These are phyloP conservation scores for Sarcocystis neurona DNA, from an alignment of 169 alveolate genomes.

Conservation along the genomic window DNA sequence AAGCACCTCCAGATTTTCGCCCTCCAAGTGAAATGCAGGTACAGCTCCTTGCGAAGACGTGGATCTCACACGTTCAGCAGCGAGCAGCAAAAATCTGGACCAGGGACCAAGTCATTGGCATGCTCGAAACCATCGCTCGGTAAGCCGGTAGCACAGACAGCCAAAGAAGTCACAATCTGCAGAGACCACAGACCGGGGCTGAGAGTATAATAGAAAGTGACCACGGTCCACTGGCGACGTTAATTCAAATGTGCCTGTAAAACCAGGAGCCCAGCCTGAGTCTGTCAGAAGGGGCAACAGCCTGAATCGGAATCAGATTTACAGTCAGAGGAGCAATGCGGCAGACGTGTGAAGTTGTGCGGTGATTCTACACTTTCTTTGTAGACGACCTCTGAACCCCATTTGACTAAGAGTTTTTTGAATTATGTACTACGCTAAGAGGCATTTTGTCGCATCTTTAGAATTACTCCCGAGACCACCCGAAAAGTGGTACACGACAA, in stretches of 20 bases:
- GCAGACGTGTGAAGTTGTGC: too few relatives aligned
- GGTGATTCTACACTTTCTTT: too few relatives aligned
- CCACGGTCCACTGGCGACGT: too few relatives aligned
- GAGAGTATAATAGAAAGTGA: too few relatives aligned
- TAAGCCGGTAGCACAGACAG: neutral
- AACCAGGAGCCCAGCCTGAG: too few relatives aligned
- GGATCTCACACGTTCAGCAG: slow-evolving; percentile 58
- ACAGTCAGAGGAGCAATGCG: too few relatives aligned
- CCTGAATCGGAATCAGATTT: too few relatives aligned
- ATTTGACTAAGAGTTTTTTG: neutral
- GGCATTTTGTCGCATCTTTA: neutral
- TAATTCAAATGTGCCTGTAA: too few relatives aligned
- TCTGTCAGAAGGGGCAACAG: neutral
- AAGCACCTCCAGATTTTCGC: slow-evolving; percentile 9
- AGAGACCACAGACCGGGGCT: too few relatives aligned
- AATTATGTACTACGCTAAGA: neutral
- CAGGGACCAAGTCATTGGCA: slow-evolving; percentile 46
- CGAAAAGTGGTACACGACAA: neutral
- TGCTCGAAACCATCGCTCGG: slow-evolving; percentile 54
- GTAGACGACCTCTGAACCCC: neutral
- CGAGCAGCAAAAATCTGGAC: slow-evolving; percentile 60
- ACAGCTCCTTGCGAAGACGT: slow-evolving; percentile 46
- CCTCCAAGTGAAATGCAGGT: slow-evolving; percentile 57
- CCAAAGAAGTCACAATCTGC: too few relatives aligned
- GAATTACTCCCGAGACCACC: neutral